Evolutionary conservation across 2,329 filamentous ascomycete species (phyloP), one percentile per base, ranked within the genome.

Genomic region (Epichloe glyceriae): DNA sequence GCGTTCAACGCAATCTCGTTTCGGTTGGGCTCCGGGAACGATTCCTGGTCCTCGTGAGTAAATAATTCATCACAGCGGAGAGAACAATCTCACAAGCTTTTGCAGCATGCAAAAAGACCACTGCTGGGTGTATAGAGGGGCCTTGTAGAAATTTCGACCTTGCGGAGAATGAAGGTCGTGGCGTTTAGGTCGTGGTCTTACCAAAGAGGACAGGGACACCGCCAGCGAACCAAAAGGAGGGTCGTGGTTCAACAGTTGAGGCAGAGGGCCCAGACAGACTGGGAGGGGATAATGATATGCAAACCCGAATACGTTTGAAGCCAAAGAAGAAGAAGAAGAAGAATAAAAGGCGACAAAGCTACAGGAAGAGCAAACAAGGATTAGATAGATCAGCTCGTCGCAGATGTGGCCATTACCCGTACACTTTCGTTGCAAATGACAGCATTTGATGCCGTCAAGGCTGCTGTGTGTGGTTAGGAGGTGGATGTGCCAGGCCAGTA

Each of bases 341-440:
- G n/a, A 20, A 19, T 22, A 19, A n/a, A 30, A 12, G 33, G 37
- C 8, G 19, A 38, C 34, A 38, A 50, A 22, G 22, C 45, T 51
- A 14, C n/a, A 26, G 12, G 3, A 8, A 19, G 37, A 30, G 37
- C 42, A 50, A 50, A 46, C 42, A 46, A 52, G 30, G 11, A 38
- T 19, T 15, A 35, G 38, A 49, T 30, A 10, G 46, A 37, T 34
- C 19, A 26, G 46, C 50, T 46, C 17, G 46, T 52, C 20, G 42
- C 41, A 52, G 35, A 45, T 49, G 46, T 38, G 14, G 37, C 39
- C 19, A 17, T 30, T 47, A 34, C n/a, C 42, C 39, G 20, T 20
- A 52, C 39, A 37, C 49, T 51, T 55, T 60, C 58, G 57, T 59
- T 65, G 60, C 60, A 57, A 57, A 63, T 64, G 60, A 58, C 60